Evolutionary conservation across 371 early-diverging fungal genomes (phyloP).

Genomic region (Mucor circinelloides): DNA sequence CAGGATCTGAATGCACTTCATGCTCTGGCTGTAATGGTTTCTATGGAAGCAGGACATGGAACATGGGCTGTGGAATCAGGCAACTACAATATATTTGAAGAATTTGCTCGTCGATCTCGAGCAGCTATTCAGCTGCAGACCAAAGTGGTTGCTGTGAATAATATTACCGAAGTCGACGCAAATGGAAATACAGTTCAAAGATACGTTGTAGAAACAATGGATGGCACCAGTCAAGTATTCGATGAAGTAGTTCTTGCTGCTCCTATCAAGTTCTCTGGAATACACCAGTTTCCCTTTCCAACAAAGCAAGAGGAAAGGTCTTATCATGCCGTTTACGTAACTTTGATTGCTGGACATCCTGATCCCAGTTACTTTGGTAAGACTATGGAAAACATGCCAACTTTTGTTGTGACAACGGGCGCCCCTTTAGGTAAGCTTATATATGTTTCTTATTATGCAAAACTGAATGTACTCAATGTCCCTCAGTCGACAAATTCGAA

Average conservation of each 20-base stretch:
- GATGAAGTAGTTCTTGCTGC: conserved; percentile 63
- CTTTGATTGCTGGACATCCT: conserved; percentile 61
- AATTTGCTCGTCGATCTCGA: conserved; percentile 52
- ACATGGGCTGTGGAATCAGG: conserved; percentile 63
- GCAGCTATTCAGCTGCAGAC: conserved; percentile 55
- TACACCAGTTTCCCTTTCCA: conserved; percentile 25
- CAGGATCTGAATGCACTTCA: conserved; percentile 65
- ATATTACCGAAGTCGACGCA: conserved; percentile 36
- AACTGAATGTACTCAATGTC: not conserved
- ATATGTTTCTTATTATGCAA: conserved; percentile 3
- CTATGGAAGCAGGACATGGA: conserved; percentile 59
- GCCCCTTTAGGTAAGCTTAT: conserved; percentile 28
- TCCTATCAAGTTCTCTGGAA: conserved; percentile 36
- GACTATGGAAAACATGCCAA: conserved; percentile 43
- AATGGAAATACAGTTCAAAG: conserved; percentile 16
- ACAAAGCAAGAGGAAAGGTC: conserved; percentile 21
- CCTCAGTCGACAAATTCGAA: conserved; percentile 29
- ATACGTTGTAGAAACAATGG: conserved; percentile 42
- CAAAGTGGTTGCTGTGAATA: conserved; percentile 35
- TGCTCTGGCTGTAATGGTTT: conserved; percentile 64
- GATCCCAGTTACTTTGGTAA: conserved; percentile 59
- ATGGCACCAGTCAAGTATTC: conserved; percentile 47
- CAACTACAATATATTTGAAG: conserved; percentile 70
- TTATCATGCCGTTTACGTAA: conserved; percentile 66
- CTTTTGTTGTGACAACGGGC: conserved; percentile 59